These are phyloP conservation scores for Curvularia spicifera DNA, from an alignment of 2,329 filamentous ascomycete genomes.

Conservation along the genomic window DNA sequence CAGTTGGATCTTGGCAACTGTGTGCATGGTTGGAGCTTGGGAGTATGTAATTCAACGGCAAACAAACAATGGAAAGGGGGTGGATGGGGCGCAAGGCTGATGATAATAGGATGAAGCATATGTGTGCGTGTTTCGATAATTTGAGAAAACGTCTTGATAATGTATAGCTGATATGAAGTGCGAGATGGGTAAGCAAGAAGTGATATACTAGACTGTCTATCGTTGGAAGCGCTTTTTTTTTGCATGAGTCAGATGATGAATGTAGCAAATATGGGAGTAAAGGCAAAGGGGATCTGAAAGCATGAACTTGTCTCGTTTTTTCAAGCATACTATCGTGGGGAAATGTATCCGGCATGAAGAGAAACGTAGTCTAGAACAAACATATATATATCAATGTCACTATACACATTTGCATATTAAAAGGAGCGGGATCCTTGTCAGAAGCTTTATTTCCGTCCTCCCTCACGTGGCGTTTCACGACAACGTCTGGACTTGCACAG, in stretches of 20 bases:
- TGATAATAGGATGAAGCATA: constrained; percentile 3
- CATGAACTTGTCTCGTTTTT: background rate
- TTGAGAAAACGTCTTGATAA: background rate
- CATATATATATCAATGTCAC: background rate
- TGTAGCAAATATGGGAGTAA: background rate
- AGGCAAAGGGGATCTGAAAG: background rate
- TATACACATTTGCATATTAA: background rate
- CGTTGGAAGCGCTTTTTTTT: background rate
- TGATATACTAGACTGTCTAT: background rate
- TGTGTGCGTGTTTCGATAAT: background rate
- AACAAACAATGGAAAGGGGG: background rate
- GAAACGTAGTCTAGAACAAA: background rate
- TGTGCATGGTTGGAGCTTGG: constrained; percentile 2
- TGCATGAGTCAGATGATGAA: background rate
- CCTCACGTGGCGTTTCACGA: too few relatives aligned
- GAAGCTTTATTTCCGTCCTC: too few relatives aligned
- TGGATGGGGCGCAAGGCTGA: background rate
- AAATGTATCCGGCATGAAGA: background rate
- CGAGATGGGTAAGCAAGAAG: too few relatives aligned
- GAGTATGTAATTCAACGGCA: background rate
- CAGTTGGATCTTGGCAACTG: background rate
- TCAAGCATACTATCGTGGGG: background rate
- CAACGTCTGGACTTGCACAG: too few relatives aligned
- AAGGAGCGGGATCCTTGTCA: background rate
- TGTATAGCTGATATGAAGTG: constrained; percentile 3